Percentiles rank a stretch among this genome's conserved stretches.
Conservation (phyloP, 192 early-diverging fungal species). For the Backusella circina region DNA sequence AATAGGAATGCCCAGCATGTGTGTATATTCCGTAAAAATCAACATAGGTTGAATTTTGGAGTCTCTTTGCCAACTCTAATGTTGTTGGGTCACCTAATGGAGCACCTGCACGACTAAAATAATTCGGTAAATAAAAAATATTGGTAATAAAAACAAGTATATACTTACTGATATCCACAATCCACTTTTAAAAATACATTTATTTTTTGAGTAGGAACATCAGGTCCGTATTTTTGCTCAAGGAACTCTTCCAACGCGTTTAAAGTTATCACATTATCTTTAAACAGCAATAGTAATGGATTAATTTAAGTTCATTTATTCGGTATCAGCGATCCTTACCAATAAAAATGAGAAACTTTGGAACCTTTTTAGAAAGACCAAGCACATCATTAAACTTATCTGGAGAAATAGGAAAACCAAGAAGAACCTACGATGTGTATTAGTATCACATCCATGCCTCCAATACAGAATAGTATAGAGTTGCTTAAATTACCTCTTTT, state of each 20-base stretch:
- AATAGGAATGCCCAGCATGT: slow-evolving; percentile 33
- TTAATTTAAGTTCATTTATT: not conserved
- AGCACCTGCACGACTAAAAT: slow-evolving; percentile 29
- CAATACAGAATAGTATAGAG: not conserved
- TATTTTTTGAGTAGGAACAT: not conserved
- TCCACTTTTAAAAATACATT: slow-evolving; percentile 33
- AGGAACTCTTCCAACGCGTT: slow-evolving; percentile 20
- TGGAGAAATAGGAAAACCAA: slow-evolving; percentile 29
- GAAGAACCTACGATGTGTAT: not conserved
- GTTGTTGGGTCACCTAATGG: slow-evolving; percentile 13
- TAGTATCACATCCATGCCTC: not conserved
- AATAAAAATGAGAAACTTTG: slow-evolving; percentile 26
- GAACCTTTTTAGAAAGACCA: slow-evolving; percentile 14
- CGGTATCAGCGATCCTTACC: slow-evolving; percentile 2
- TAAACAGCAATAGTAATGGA: not conserved
- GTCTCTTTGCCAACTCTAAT: slow-evolving; percentile 22
- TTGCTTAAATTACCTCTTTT: slow-evolving; percentile 26
- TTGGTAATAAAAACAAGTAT: not conserved
- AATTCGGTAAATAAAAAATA: not conserved
- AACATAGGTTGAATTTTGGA: slow-evolving; percentile 11
- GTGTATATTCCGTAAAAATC: slow-evolving; percentile 30
- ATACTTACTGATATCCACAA: slow-evolving; percentile 30
- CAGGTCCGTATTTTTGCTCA: not conserved
- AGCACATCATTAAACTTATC: slow-evolving; percentile 29
- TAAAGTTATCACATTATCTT: slow-evolving; percentile 25